Percentiles rank a stretch among this genome's conserved stretches.
These are phyloP conservation scores for Brassica hybrid DNA, from an alignment of 441 rosid species.

Conservation along the genomic window DNA sequence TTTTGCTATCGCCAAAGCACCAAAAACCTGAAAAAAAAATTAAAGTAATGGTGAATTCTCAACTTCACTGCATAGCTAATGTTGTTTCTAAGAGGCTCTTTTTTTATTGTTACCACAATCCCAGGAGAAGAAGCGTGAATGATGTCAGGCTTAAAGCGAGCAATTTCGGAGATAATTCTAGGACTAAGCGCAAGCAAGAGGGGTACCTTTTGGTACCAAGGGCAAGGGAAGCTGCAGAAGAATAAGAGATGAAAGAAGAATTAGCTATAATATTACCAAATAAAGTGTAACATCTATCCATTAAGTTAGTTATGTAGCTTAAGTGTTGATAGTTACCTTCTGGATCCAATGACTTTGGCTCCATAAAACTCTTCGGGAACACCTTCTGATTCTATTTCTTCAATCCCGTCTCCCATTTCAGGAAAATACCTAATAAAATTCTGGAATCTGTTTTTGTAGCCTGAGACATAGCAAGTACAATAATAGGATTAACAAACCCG, in stretches of 20 bases:
- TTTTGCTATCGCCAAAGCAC: conserved; percentile 89
- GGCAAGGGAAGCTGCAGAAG: conserved; percentile 80
- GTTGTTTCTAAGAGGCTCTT: not conserved
- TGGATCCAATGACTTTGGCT: too few species aligned
- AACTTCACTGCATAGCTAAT: not conserved
- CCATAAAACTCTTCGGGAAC: conserved; percentile 95
- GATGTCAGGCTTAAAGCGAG: conserved; percentile 97
- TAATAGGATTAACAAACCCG: conserved; percentile 57
- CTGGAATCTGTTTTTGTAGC: conserved; percentile 96
- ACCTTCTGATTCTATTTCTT: conserved; percentile 46
- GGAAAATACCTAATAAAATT: conserved; percentile 89
- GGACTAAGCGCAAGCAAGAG: conserved; percentile 98
- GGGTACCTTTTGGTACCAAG: conserved; percentile 94
- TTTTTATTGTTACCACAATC: conserved; percentile 56
- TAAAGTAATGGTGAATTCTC: not conserved
- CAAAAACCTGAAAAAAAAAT: conserved; percentile 69
- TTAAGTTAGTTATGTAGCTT: not conserved
- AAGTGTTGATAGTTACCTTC: conserved; percentile 52
- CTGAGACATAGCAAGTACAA: conserved; percentile 46
- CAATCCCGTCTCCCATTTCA: conserved; percentile 97
- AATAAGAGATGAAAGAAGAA: too few species aligned
- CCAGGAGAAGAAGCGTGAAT: conserved; percentile 99
- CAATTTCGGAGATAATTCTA: conserved; percentile 94
- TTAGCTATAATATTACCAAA: too few species aligned
- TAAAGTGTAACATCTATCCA: too few species aligned